phyloP scores from a whole-genome alignment of 345 rosid genomes.

The Gossypium herbaceum region DNA sequence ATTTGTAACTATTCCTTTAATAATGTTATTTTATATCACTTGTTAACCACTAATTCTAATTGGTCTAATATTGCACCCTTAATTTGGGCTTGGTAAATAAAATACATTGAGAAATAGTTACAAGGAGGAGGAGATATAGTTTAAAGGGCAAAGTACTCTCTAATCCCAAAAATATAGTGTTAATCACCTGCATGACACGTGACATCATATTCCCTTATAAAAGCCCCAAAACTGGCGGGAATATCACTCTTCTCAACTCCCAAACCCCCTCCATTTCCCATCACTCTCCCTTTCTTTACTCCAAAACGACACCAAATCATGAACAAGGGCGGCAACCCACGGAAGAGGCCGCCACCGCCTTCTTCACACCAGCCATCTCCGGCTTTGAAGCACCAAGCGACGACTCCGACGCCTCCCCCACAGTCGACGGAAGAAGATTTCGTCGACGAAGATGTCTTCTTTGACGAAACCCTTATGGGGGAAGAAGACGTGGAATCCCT shows the following conservation, averaged over 20 bases:
- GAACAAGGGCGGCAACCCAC: slow-evolving; percentile 43
- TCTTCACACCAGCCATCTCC: slow-evolving; percentile 35
- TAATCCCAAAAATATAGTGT: neutral
- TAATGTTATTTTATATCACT: too few relatives aligned
- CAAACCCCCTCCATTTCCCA: neutral
- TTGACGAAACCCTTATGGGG: slow-evolving; percentile 64
- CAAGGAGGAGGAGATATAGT: too few relatives aligned
- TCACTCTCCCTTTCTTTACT: neutral
- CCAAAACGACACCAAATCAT: slow-evolving; percentile 22
- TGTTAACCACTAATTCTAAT: too few relatives aligned
- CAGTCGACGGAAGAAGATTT: slow-evolving; percentile 60
- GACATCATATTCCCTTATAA: neutral
- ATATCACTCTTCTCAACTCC: slow-evolving; percentile 10
- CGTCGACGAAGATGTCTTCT: slow-evolving; percentile 76
- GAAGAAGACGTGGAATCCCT: slow-evolving; percentile 67
- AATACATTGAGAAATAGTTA: too few relatives aligned
- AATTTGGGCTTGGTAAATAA: too few relatives aligned
- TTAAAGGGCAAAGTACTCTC: too few relatives aligned
- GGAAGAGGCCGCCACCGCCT: slow-evolving; percentile 64
- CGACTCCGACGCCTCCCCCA: slow-evolving; percentile 24
- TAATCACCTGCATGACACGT: slow-evolving; percentile 4
- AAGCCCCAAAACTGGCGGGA: slow-evolving; percentile 38
- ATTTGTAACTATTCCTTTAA: too few relatives aligned
- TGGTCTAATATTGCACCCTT: too few relatives aligned
- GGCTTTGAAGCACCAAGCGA: slow-evolving; percentile 48